A percentile compares a stretch with the other conserved stretches of the same genome.
phyloP scores from a whole-genome alignment of 108 stramenopile species.

The Craspedostauros australis region DNA sequence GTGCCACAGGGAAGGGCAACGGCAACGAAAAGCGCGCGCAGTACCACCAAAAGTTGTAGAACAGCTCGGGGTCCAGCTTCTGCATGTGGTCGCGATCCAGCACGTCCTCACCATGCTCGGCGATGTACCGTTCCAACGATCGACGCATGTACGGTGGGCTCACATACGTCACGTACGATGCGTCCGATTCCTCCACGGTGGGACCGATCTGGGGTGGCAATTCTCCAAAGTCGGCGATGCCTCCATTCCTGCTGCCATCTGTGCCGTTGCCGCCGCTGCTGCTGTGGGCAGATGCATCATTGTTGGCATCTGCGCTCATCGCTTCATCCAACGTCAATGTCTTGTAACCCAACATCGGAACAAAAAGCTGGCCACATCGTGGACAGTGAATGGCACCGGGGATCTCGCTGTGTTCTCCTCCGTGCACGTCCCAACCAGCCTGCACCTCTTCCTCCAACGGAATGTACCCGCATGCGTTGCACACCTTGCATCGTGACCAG shows the following conservation, averaged over 20 bases:
- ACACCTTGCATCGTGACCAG: slow-evolving; percentile 67
- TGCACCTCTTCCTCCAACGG: slow-evolving; percentile 86
- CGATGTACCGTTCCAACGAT: slow-evolving; percentile 51
- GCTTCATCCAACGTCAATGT: slow-evolving; percentile 42
- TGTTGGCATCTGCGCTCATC: neutral
- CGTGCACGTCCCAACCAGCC: slow-evolving; percentile 68
- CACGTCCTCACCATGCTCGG: slow-evolving; percentile 66
- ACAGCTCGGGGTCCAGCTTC: slow-evolving; percentile 55
- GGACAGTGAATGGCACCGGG: slow-evolving; percentile 50
- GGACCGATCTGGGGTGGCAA: slow-evolving; percentile 59
- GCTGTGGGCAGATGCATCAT: neutral
- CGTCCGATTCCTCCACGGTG: slow-evolving; percentile 8
- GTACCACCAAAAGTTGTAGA: slow-evolving; percentile 86
- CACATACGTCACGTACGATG: slow-evolving; percentile 50
- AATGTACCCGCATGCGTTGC: slow-evolving; percentile 61
- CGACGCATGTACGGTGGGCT: slow-evolving; percentile 55
- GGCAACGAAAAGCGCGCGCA: slow-evolving; percentile 77
- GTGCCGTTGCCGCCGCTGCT: neutral
- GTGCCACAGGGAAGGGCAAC: slow-evolving; percentile 51
- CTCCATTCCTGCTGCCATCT: no score
- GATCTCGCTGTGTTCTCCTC: slow-evolving; percentile 35
- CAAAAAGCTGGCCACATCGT: slow-evolving; percentile 47
- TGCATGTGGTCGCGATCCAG: slow-evolving; percentile 57
- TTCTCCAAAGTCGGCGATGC: slow-evolving; percentile 20
- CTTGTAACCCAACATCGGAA: slow-evolving; percentile 58